These are phyloP conservation scores for Dryas drummondii DNA, from an alignment of 306 rosid genomes.

Conservation along the genomic window DNA sequence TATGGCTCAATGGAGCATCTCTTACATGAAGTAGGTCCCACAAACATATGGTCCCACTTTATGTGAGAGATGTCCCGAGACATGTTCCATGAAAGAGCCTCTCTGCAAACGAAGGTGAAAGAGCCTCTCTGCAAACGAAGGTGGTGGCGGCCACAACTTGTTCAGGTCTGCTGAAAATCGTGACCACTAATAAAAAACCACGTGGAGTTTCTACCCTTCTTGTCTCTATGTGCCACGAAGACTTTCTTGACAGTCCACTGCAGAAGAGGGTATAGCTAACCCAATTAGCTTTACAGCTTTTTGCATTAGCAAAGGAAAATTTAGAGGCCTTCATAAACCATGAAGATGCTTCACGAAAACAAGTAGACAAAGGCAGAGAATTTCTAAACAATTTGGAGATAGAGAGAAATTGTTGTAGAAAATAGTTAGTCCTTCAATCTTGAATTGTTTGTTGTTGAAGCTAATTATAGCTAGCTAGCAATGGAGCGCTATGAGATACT, in stretches of 20 bases:
- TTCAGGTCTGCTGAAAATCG: constrained; percentile 9
- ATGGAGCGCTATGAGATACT: constrained; percentile 85
- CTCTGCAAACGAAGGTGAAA: no score
- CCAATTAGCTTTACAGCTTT: constrained; percentile 32
- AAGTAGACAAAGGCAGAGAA: constrained; percentile 12
- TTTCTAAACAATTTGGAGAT: background rate
- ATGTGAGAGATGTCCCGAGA: no score
- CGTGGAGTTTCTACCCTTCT: constrained; percentile 24
- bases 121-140: no score
- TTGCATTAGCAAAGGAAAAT: constrained; percentile 20
- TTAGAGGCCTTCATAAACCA: constrained; percentile 29
- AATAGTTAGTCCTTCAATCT: background rate
- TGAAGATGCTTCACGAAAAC: constrained; percentile 40
- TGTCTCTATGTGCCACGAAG: constrained; percentile 7
- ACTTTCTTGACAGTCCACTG: constrained; percentile 25
- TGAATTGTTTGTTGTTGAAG: background rate
- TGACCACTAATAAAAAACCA: constrained; percentile 26
- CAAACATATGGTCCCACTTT: no score
- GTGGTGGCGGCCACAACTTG: constrained; percentile 1
- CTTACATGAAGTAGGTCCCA: no score
- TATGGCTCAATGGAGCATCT: no score
- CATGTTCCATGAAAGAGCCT: no score
- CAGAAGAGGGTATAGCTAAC: background rate
- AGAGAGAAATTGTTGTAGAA: background rate
- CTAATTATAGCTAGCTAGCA: background rate